Evolutionary conservation across 148 eudicot genomes (phyloP).

Genomic region (Fagopyrum tataricum): DNA sequence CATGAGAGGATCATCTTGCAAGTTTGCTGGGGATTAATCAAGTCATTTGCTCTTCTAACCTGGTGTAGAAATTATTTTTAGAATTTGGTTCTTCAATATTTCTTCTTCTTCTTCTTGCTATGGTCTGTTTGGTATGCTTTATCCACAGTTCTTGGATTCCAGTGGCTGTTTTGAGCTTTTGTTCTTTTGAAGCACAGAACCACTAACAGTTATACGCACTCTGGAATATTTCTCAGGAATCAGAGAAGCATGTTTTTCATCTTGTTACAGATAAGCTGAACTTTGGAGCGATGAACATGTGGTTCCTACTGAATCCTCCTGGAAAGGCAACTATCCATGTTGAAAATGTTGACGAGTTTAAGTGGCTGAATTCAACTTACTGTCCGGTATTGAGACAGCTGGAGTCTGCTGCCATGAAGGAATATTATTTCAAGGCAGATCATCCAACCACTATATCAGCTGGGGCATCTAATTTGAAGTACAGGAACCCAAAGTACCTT

Average conservation of each 20-base stretch:
- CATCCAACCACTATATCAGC: constrained; percentile 53
- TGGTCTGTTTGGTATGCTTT: neutral
- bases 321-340: constrained; percentile 86
- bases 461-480: constrained; percentile 75
- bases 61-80: neutral
- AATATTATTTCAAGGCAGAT: constrained; percentile 81
- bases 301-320: constrained; percentile 79
- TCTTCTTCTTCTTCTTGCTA: neutral
- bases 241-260: constrained; percentile 88
- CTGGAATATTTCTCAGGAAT: constrained; percentile 49
- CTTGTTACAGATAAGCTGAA: constrained; percentile 85
- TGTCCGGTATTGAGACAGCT: constrained; percentile 82
- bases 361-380: constrained; percentile 87
- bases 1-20: neutral
- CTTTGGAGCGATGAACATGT: constrained; percentile 90
- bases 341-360: constrained; percentile 82
- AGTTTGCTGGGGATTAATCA: neutral
- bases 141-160: neutral
- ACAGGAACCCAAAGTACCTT: constrained; percentile 85
- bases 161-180: neutral
- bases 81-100: neutral
- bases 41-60: neutral
- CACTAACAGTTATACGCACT: constrained; percentile 6
- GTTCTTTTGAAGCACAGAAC: constrained; percentile 3
- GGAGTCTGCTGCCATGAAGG: constrained; percentile 83